Evolutionary conservation across 805 yeast genomes (phyloP).

Genomic region (Kodamaea kaohsiungensis): DNA sequence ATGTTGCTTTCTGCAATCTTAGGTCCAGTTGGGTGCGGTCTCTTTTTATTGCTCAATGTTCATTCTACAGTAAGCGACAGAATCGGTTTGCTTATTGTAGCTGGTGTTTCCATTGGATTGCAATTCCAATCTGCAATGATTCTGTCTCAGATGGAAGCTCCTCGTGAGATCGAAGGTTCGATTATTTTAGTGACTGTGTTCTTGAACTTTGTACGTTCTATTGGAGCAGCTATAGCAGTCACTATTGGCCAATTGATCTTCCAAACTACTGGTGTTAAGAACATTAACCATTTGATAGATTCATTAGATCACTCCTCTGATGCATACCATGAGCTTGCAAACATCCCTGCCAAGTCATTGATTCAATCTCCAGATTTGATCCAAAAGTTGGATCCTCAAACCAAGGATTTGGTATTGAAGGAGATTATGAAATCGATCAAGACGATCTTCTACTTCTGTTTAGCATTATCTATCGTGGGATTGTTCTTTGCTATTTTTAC

Average conservation of each 20-base stretch:
- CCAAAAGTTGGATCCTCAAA: slow-evolving; percentile 22
- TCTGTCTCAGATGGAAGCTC: slow-evolving; percentile 40
- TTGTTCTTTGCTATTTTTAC: slow-evolving; percentile 36
- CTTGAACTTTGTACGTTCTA: slow-evolving; percentile 31
- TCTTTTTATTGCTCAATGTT: slow-evolving; percentile 29
- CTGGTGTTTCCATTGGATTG: slow-evolving; percentile 37
- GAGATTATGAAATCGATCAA: slow-evolving; percentile 35
- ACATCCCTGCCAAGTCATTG: slow-evolving; percentile 16
- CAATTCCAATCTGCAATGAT: slow-evolving; percentile 38
- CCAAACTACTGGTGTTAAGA: slow-evolving; percentile 18
- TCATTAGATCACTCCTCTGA: slow-evolving; percentile 13
- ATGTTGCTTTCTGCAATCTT: slow-evolving; percentile 30
- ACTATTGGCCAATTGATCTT: slow-evolving; percentile 34
- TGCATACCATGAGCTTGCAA: slow-evolving; percentile 15
- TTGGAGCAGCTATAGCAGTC: slow-evolving; percentile 35
- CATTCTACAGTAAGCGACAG: slow-evolving; percentile 22
- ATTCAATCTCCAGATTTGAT: slow-evolving; percentile 30
- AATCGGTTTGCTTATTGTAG: slow-evolving; percentile 35
- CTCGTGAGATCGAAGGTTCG: slow-evolving; percentile 36
- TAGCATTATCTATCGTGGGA: slow-evolving; percentile 36
- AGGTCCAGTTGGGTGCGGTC: slow-evolving; percentile 37
- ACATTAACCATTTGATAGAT: slow-evolving; percentile 18
- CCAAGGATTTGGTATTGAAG: slow-evolving; percentile 24
- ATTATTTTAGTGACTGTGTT: slow-evolving; percentile 37
- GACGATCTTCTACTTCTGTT: slow-evolving; percentile 35